Conservation (phyloP, 495 filamentous ascomycete genomes). For the Platismatia glauca region DNA sequence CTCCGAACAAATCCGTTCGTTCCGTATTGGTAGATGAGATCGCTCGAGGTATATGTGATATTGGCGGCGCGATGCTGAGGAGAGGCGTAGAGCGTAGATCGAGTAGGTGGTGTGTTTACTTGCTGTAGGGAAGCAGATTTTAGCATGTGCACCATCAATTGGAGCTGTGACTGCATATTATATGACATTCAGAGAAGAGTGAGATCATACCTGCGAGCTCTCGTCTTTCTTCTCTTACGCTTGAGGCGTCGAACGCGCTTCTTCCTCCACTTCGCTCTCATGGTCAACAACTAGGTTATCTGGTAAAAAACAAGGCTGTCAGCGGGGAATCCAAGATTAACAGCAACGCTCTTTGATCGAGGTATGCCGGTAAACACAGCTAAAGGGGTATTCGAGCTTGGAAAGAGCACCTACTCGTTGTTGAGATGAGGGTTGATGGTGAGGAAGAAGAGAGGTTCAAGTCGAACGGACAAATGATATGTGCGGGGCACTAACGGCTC, state of each 20-base stretch:
- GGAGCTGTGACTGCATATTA: background rate
- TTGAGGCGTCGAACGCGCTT: slow-evolving; percentile 97
- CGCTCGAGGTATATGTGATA: background rate
- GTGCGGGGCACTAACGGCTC: slow-evolving; percentile 29
- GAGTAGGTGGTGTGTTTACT: slow-evolving; percentile 26
- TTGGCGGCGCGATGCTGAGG: slow-evolving; percentile 1
- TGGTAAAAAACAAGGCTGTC: background rate
- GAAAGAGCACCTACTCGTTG: slow-evolving; percentile 27
- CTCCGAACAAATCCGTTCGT: slow-evolving; percentile 3
- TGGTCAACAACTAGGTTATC: slow-evolving; percentile 46
- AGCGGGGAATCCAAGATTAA: background rate
- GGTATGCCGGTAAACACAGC: background rate
- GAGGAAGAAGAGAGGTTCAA: slow-evolving; percentile 36
- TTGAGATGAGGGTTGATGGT: slow-evolving; percentile 44
- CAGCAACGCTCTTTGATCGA: background rate
- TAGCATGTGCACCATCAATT: slow-evolving; percentile 12
- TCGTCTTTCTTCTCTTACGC: slow-evolving; percentile 98
- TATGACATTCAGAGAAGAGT: background rate
- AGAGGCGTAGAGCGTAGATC: slow-evolving; percentile 18
- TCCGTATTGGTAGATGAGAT: slow-evolving; percentile 4
- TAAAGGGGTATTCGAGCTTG: background rate
- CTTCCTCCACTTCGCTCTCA: slow-evolving; percentile 99
- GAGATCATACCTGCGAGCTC: slow-evolving; percentile 69
- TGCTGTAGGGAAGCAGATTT: slow-evolving; percentile 14
- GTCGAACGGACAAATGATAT: slow-evolving; percentile 31